A percentile compares a stretch with the other conserved stretches of the same genome.
Evolutionary conservation across 73 alveolate species (phyloP).

Genomic region (Paramecium octaurelia): DNA sequence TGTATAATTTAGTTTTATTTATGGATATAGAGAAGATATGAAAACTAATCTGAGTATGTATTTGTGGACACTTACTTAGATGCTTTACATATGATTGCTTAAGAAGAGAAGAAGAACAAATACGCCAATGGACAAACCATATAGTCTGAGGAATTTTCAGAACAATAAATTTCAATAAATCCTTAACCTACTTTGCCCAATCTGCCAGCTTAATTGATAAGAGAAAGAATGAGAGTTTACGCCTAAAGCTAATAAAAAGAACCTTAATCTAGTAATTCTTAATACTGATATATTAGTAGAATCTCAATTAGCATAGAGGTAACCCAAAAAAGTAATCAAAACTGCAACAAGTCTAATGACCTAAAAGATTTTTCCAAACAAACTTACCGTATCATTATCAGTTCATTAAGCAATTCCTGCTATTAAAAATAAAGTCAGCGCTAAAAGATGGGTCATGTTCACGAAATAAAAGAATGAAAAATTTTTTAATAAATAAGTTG

Average conservation of each 20-base stretch:
- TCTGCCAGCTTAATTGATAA: neutral
- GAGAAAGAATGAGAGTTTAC: conserved; percentile 39
- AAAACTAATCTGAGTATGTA: conserved; percentile 12
- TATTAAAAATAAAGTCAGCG: neutral
- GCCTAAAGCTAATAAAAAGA: neutral
- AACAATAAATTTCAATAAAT: neutral
- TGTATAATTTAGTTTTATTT: neutral
- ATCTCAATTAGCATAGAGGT: neutral
- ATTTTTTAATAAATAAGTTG: neutral
- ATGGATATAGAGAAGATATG: conserved; percentile 11
- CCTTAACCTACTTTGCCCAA: conserved; percentile 14
- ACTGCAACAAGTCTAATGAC: neutral
- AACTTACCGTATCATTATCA: neutral
- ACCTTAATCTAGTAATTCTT: neutral
- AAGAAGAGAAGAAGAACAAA: neutral
- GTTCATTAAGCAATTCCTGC: conserved; percentile 21
- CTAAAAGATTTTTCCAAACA: neutral
- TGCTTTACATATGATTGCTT: neutral
- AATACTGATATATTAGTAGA: neutral
- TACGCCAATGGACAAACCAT: neutral
- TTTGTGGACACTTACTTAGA: conserved; percentile 45
- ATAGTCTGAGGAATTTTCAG: neutral
- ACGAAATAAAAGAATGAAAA: neutral
- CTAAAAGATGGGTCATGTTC: conserved; percentile 31
- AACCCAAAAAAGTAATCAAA: neutral